These are phyloP conservation scores for Spongospora subterranea DNA, from an alignment of 208 protist genomes.

Conservation along the genomic window DNA sequence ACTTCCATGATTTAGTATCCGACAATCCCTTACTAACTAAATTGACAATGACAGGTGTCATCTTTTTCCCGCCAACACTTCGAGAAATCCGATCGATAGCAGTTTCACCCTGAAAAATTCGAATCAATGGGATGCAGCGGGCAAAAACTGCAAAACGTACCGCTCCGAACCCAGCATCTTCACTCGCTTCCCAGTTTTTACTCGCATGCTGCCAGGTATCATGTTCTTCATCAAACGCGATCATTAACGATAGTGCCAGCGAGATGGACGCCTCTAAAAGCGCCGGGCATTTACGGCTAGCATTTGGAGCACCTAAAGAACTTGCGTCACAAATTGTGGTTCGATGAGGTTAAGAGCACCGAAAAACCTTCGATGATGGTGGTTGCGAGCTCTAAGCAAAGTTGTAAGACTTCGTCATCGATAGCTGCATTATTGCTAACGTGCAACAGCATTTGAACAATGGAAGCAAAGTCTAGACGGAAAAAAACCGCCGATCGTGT, in stretches of 20 bases:
- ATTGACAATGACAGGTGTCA: constrained; percentile 72
- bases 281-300: neutral
- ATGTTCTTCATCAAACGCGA: constrained; percentile 72
- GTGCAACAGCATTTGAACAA: constrained; percentile 18
- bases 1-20: constrained; percentile 73
- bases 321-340: neutral
- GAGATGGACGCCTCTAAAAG: constrained; percentile 68
- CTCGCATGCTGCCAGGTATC: constrained; percentile 2
- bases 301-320: constrained; percentile 4
- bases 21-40: constrained; percentile 62
- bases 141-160: neutral
- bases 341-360: constrained; percentile 16
- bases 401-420: constrained; percentile 42
- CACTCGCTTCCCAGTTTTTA: neutral
- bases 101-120: constrained; percentile 70
- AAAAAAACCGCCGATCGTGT: constrained; percentile 40
- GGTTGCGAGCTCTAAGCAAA: constrained; percentile 68
- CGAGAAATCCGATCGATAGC: constrained; percentile 77
- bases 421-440: constrained; percentile 55
- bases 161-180: constrained; percentile 60
- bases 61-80: constrained; percentile 74
- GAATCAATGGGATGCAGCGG: neutral
- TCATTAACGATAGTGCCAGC: constrained; percentile 75
- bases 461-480: neutral
- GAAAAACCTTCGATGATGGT: constrained; percentile 60